Evolutionary conservation across 2,329 filamentous ascomycete species (phyloP).

Genomic region (Fonsecaea monophora): DNA sequence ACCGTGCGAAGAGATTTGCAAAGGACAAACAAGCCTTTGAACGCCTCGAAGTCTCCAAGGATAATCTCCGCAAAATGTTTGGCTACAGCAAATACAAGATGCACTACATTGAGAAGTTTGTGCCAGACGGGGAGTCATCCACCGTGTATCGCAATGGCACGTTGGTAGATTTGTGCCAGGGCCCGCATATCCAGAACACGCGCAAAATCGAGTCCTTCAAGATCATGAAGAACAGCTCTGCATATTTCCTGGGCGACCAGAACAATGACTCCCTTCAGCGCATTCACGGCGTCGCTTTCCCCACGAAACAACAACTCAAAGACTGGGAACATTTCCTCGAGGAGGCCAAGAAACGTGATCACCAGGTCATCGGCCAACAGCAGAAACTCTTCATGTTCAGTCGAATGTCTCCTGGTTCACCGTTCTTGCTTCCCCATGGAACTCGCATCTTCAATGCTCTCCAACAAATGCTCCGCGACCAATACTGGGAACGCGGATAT

Average conservation of each 20-base stretch:
- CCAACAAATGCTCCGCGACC: conserved; percentile 77
- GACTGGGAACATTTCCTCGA: conserved; percentile 95
- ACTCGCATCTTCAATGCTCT: conserved; percentile 92
- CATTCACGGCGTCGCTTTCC: conserved; percentile 96
- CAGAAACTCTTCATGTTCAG: conserved; percentile 99
- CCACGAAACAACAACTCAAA: conserved; percentile 92
- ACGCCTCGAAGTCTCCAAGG: conserved; percentile 85
- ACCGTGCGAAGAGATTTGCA: conserved; percentile 79
- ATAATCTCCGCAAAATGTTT: conserved; percentile 94
- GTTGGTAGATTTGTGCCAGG: conserved; percentile 92
- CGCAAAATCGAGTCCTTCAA: conserved; percentile 93
- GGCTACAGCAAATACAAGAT: conserved; percentile 98
- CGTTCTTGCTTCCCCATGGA: conserved; percentile 91
- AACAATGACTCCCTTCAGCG: conserved; percentile 94
- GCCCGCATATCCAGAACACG: conserved; percentile 92
- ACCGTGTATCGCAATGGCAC: conserved; percentile 95
- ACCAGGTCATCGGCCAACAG: conserved; percentile 89
- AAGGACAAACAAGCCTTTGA: conserved; percentile 98
- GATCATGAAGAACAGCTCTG: conserved; percentile 82
- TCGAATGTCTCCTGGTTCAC: conserved; percentile 87
- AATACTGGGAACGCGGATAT: conserved; percentile 94
- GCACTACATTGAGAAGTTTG: conserved; percentile 93
- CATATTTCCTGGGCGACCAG: conserved; percentile 93
- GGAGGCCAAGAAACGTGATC: conserved; percentile 97
- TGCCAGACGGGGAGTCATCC: conserved; percentile 84